phyloP scores from a whole-genome alignment of 495 filamentous ascomycete species.

The Penicillium verhagenii region DNA sequence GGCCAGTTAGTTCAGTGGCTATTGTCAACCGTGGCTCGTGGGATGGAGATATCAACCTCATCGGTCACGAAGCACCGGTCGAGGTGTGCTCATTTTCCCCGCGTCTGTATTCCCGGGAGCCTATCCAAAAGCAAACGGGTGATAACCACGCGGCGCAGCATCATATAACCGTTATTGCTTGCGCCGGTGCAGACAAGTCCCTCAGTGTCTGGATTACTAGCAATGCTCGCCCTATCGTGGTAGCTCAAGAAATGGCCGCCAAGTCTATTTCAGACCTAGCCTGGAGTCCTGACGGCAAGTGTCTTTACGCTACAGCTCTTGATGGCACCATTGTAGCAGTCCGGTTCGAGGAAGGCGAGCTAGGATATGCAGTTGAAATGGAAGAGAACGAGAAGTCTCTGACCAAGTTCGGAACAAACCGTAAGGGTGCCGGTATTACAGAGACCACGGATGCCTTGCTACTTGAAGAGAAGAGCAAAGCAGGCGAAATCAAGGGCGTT shows the following conservation, averaged over 20 bases:
- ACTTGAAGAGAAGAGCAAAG: slow-evolving; percentile 89
- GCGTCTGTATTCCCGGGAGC: slow-evolving; percentile 77
- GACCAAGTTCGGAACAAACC: slow-evolving; percentile 85
- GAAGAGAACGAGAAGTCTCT: slow-evolving; percentile 91
- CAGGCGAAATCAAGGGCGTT: slow-evolving; percentile 80
- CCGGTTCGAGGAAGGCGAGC: slow-evolving; percentile 67
- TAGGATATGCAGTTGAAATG: slow-evolving; percentile 68
- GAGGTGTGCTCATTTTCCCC: slow-evolving; percentile 98
- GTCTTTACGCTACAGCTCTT: slow-evolving; percentile 77
- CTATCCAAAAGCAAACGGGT: slow-evolving; percentile 42
- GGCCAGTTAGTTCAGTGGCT: slow-evolving; percentile 93
- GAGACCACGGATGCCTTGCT: slow-evolving; percentile 85
- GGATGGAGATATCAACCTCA: slow-evolving; percentile 96
- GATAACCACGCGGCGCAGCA: slow-evolving; percentile 38
- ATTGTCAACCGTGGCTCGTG: slow-evolving; percentile 90
- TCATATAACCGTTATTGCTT: slow-evolving; percentile 93
- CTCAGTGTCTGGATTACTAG: slow-evolving; percentile 97
- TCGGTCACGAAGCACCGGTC: slow-evolving; percentile 94
- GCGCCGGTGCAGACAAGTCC: slow-evolving; percentile 93
- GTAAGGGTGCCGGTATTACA: slow-evolving; percentile 81
- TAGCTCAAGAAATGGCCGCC: slow-evolving; percentile 78
- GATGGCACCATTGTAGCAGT: slow-evolving; percentile 83
- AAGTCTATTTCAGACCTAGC: slow-evolving; percentile 93
- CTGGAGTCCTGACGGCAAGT: slow-evolving; percentile 91
- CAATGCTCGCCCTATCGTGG: slow-evolving; percentile 82